phyloP scores from a whole-genome alignment of 2,329 filamentous ascomycete genomes.

The Alternaria novae-zelandiae region DNA sequence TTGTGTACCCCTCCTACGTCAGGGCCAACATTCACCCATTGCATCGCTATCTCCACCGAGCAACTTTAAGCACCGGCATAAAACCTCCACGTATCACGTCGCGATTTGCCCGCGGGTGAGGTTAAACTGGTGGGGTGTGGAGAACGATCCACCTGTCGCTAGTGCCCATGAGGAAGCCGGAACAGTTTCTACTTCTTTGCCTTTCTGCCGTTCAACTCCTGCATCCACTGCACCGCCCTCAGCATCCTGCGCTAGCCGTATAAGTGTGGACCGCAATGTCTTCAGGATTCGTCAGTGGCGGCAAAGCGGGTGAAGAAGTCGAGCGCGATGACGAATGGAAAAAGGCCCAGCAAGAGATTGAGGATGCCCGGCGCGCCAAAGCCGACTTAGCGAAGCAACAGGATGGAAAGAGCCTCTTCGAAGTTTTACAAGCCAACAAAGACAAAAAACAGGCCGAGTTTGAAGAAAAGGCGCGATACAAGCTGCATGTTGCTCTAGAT shows the following conservation, averaged over 20 bases:
- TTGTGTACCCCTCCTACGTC: slow-evolving; percentile 18
- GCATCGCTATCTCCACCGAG: not conserved
- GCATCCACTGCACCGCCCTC: not conserved
- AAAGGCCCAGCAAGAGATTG: slow-evolving; percentile 68
- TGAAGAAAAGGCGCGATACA: slow-evolving; percentile 72
- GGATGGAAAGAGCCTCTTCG: slow-evolving; percentile 71
- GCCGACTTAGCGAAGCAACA: slow-evolving; percentile 58
- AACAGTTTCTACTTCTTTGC: slow-evolving; percentile 6
- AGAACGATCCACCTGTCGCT: slow-evolving; percentile 3
- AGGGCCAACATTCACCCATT: slow-evolving; percentile 8
- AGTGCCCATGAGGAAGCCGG: slow-evolving; percentile 13
- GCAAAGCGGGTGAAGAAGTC: slow-evolving; percentile 51
- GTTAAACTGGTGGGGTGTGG: slow-evolving; percentile 4
- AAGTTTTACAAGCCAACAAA: slow-evolving; percentile 82
- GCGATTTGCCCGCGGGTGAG: slow-evolving; percentile 13
- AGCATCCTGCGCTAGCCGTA: slow-evolving; percentile 19
- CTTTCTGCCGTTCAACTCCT: slow-evolving; percentile 2
- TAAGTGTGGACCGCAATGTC: slow-evolving; percentile 38
- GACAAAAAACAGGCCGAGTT: slow-evolving; percentile 85
- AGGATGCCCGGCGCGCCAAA: slow-evolving; percentile 63
- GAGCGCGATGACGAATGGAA: slow-evolving; percentile 66
- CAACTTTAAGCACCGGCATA: slow-evolving; percentile 12
- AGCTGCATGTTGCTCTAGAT: slow-evolving; percentile 80
- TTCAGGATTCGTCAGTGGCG: slow-evolving; percentile 61
- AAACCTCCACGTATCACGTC: slow-evolving; percentile 12